Percentiles rank a stretch among this genome's conserved stretches.
Evolutionary conservation across 1,139 yeast genomes (phyloP).

Genomic region (Candida sp.): DNA sequence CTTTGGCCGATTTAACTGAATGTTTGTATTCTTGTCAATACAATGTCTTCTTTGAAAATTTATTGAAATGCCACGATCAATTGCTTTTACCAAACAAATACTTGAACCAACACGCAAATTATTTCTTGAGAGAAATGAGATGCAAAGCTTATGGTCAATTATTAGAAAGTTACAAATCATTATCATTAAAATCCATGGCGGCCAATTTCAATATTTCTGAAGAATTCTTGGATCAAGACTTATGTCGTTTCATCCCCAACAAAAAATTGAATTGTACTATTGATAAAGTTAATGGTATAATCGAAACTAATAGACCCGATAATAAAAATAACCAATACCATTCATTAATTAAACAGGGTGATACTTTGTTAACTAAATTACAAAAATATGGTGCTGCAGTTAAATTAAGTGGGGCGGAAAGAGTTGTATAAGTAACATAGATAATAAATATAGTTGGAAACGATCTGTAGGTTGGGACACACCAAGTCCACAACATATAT

Average conservation of each 20-base stretch:
- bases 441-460: no score
- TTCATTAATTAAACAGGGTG: conserved; percentile 86
- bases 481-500: conserved; percentile 8
- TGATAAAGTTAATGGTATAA: conserved; percentile 93
- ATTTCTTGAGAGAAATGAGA: conserved; percentile 87
- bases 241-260: conserved; percentile 88
- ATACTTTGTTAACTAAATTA: conserved; percentile 83
- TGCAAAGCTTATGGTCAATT: conserved; percentile 94
- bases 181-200: conserved; percentile 92
- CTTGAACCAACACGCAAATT: conserved; percentile 75
- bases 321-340: conserved; percentile 95
- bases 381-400: conserved; percentile 99
- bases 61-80: conserved; percentile 75
- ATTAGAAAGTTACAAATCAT: conserved; percentile 89
- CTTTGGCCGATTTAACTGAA: conserved; percentile 80
- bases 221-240: conserved; percentile 78
- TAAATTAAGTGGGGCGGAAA: conserved; percentile 88
- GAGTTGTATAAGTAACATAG: conserved; percentile 29
- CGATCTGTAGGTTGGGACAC: no score
- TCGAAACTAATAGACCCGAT: conserved; percentile 95
- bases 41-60: conserved; percentile 70
- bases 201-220: conserved; percentile 84
- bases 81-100: conserved; percentile 74
- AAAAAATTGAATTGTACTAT: conserved; percentile 93
- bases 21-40: conserved; percentile 90